A percentile compares a stretch with the other conserved stretches of the same genome.
Conservation (phyloP, 202 grass and related monocot genomes). For the Hordeum pubiflorum region DNA sequence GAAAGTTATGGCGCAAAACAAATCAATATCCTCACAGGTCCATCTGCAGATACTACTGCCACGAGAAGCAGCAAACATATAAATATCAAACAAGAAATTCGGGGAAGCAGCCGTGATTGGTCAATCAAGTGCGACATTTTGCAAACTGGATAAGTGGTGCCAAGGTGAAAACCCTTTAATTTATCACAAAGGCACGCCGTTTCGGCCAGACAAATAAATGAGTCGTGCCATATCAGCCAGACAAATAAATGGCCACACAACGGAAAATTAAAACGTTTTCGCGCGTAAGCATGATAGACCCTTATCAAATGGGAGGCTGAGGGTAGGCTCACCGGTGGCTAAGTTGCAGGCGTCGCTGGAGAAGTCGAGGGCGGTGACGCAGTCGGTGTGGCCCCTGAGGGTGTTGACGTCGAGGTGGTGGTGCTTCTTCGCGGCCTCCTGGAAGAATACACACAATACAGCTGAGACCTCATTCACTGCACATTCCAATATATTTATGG, state of each 20-base stretch:
- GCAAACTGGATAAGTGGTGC: neutral
- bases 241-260: neutral
- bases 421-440: slow-evolving; percentile 82
- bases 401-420: slow-evolving; percentile 88
- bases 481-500: neutral
- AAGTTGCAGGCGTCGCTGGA: slow-evolving; percentile 62
- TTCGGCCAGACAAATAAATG: neutral
- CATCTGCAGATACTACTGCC: slow-evolving; percentile 68
- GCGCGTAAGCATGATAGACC: neutral
- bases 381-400: slow-evolving; percentile 71
- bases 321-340: slow-evolving; percentile 50
- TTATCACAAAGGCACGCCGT: neutral
- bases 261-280: neutral
- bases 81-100: neutral
- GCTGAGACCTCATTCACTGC: neutral
- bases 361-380: slow-evolving; percentile 71
- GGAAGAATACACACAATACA: neutral
- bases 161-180: neutral
- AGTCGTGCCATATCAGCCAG: neutral
- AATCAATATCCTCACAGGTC: slow-evolving; percentile 52
- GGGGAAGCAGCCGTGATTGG: neutral
- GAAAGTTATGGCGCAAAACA: neutral
- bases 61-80: neutral
- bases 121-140: neutral
- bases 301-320: neutral